Conservation (phyloP, 2,329 filamentous ascomycete genomes). For the Pseudofabraea citricarpa region DNA sequence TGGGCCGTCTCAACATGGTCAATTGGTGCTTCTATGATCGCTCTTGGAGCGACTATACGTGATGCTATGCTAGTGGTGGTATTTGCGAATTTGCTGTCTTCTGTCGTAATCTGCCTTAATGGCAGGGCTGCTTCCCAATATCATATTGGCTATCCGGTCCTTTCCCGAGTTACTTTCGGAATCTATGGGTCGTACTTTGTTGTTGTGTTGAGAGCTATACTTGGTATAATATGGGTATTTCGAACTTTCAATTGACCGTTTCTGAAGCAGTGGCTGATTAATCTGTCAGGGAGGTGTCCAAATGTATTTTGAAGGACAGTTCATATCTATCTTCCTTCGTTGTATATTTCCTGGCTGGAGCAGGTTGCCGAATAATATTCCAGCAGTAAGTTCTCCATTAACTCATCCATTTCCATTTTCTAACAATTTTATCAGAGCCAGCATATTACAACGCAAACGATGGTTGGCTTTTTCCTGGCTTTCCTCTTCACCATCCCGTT, state of each 20-base stretch:
- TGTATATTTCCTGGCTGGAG: neutral
- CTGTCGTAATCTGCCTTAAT: neutral
- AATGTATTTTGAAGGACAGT: neutral
- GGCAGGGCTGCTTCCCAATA: neutral
- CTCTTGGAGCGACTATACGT: neutral
- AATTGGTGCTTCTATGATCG: neutral
- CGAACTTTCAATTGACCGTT: no score
- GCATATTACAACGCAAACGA: neutral
- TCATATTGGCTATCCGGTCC: neutral
- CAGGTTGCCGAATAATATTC: neutral
- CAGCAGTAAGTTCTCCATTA: neutral
- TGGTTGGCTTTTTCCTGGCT: neutral
- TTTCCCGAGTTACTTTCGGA: neutral
- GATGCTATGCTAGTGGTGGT: neutral
- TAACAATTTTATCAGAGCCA: neutral
- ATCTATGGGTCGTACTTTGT: neutral
- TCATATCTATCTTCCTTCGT: neutral
- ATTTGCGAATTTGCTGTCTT: neutral
- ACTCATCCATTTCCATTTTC: neutral
- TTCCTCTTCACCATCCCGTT: neutral
- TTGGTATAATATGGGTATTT: neutral
- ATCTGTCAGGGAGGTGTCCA: neutral
- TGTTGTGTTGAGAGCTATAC: slow-evolving; percentile 1
- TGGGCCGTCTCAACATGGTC: neutral
- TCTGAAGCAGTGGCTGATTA: no score